Conservation (phyloP, 768 basidiomycete species). For the Lentinula aciculospora region DNA sequence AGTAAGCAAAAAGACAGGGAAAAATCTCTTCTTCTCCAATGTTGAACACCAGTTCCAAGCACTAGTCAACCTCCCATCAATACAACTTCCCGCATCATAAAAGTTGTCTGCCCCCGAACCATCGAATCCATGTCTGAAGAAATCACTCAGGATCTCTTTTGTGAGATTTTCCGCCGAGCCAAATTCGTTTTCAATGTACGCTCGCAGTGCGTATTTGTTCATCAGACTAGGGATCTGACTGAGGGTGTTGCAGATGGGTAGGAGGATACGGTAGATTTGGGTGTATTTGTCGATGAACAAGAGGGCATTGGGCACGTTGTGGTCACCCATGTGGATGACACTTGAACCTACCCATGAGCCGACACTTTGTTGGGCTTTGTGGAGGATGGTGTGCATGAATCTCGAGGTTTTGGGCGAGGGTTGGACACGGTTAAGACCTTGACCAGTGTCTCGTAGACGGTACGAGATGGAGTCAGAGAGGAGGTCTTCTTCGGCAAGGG, state of each 20-base stretch:
- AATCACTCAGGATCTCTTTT: slow-evolving; percentile 73
- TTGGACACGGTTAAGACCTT: slow-evolving; percentile 88
- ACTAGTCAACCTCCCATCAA: slow-evolving; percentile 81
- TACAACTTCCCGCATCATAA: slow-evolving; percentile 82
- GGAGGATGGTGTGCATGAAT: slow-evolving; percentile 84
- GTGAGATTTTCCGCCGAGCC: slow-evolving; percentile 66
- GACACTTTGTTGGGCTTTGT: slow-evolving; percentile 76
- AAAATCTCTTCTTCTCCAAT: slow-evolving; percentile 83
- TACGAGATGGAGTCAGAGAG: slow-evolving; percentile 72
- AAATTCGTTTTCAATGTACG: slow-evolving; percentile 80
- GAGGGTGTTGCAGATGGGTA: slow-evolving; percentile 82
- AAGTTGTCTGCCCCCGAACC: slow-evolving; percentile 90
- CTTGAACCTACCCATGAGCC: slow-evolving; percentile 84
- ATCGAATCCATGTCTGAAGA: slow-evolving; percentile 86
- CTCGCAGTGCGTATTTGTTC: slow-evolving; percentile 62
- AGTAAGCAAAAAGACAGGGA: slow-evolving; percentile 71
- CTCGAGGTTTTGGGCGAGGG: slow-evolving; percentile 84
- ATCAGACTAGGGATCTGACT: slow-evolving; percentile 63
- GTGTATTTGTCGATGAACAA: slow-evolving; percentile 94
- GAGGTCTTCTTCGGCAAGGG: slow-evolving; percentile 73
- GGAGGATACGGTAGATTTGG: slow-evolving; percentile 84
- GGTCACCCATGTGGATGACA: slow-evolving; percentile 89
- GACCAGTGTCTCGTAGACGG: slow-evolving; percentile 82
- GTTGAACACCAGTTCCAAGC: slow-evolving; percentile 91
- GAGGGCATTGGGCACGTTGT: slow-evolving; percentile 77